Conservation (phyloP, 1,284 basidiomycete genomes). For the Melampsora medusae region DNA sequence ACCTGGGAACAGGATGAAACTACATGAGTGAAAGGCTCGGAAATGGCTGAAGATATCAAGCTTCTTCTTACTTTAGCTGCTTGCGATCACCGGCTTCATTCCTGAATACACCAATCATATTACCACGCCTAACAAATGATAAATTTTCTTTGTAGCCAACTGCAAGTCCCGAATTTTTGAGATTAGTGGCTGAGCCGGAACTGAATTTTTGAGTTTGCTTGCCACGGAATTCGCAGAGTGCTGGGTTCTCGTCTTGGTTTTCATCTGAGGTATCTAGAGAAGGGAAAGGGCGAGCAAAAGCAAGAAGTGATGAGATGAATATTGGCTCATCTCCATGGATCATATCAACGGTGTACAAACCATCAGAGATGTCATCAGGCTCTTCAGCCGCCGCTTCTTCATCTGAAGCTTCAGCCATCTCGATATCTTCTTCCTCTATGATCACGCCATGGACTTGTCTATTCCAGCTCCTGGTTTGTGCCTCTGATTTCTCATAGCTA, state of each 20-base stretch:
- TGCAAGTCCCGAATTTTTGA: constrained; percentile 79
- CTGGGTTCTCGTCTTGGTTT: constrained; percentile 28
- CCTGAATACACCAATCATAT: constrained; percentile 95
- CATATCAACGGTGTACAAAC: not conserved
- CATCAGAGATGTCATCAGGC: constrained; percentile 17
- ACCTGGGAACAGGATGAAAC: constrained; percentile 3
- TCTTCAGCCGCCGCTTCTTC: constrained; percentile 52
- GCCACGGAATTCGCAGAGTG: constrained; percentile 16
- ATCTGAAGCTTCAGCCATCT: constrained; percentile 52
- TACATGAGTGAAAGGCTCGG: constrained; percentile 71
- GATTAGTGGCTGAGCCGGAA: not conserved
- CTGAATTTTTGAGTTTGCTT: constrained; percentile 56
- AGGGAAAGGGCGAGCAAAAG: too few relatives aligned
- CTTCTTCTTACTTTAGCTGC: constrained; percentile 24
- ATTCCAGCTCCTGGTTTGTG: constrained; percentile 13
- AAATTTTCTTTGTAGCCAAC: constrained; percentile 95
- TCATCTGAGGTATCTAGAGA: not conserved
- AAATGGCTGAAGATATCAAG: constrained; percentile 58
- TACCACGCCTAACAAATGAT: constrained; percentile 91
- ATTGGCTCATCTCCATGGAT: too few relatives aligned
- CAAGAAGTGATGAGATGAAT: too few relatives aligned
- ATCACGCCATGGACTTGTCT: constrained; percentile 81
- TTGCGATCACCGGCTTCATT: constrained; percentile 65
- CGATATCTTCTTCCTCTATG: constrained; percentile 60
- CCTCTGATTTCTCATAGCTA: constrained; percentile 13